Evolutionary conservation across 345 rosid genomes (phyloP), one percentile per base, ranked within the genome.

Genomic region (Gossypium stocksii): DNA sequence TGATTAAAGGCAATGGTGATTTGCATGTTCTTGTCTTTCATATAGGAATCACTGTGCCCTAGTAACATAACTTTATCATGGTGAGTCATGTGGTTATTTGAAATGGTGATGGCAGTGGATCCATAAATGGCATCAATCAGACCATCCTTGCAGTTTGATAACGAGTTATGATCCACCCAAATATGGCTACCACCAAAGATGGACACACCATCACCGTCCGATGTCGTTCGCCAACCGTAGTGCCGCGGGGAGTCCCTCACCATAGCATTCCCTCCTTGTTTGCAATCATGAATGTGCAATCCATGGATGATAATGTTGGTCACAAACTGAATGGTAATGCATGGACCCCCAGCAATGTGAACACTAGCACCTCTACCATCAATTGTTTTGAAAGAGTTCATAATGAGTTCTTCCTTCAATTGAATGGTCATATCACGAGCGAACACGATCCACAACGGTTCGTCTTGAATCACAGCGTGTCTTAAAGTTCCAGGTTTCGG

Each of bases 191-290:
- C 90, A 0, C 97, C 94, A 9, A 89, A 89, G 59, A 91, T 88
- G 9, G 97, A 91, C 5, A 89, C 89, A 0, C 93, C 97, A 19
- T 91, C 97, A 38, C 97, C 97, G 87, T 91, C 94, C 53, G 97
- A 91, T 64, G 84, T 1, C 0, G 97, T 91, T 51, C 94, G 80
- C 71, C 76, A 91, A 46, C 94, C 97, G 61, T 66, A 91, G 69
- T 91, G 97, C 43, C 74, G 58, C 6, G 94, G 94, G 8, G 94
- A 88, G 77, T 78, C 82, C 71, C 97, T 82, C 52, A 91, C 97
- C 71, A 81, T 66, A 63, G 97, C 83, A 29, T 91, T 91, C n/a
- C 97, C 97, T 3, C 97, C 94, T 66, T 87, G 85, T 68, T 91
- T 91, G 60, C 97, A 91, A 71, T 91, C 97, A 73, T 91, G 97